Evolutionary conservation across 768 basidiomycete species (phyloP).

Genomic region (Butyriboletus loyo): DNA sequence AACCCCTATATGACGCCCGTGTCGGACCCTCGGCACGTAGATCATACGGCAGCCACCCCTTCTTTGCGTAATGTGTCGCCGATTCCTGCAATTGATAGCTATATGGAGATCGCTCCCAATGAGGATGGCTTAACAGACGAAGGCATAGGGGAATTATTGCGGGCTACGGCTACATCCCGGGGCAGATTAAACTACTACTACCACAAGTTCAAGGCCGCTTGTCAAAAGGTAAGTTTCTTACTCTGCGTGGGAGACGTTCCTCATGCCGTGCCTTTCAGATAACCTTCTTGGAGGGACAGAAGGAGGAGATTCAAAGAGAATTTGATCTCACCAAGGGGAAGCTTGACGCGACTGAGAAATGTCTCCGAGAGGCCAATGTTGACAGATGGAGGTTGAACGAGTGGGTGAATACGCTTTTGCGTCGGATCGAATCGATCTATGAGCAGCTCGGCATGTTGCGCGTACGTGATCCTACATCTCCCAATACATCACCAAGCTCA

Average conservation of each 20-base stretch:
- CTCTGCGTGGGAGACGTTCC: not conserved
- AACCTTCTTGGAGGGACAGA: conserved; percentile 15
- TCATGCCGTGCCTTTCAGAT: conserved; percentile 9
- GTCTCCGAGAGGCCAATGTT: conserved; percentile 14
- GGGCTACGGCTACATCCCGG: conserved; percentile 14
- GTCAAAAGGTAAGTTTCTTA: conserved; percentile 8
- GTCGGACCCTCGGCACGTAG: conserved; percentile 19
- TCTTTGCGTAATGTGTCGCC: conserved; percentile 3
- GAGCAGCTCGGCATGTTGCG: conserved; percentile 8
- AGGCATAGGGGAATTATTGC: conserved; percentile 7
- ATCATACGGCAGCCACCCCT: not conserved
- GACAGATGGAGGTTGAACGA: conserved; percentile 11
- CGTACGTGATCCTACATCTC: conserved; percentile 2
- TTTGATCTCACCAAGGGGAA: conserved; percentile 11
- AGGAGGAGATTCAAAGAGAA: conserved; percentile 13
- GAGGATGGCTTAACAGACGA: not conserved
- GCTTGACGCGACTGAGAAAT: conserved; percentile 19
- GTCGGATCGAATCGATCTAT: conserved; percentile 9
- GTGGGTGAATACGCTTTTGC: conserved; percentile 10
- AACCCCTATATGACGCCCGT: conserved; percentile 28
- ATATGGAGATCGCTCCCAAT: not conserved
- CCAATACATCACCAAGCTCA: not conserved
- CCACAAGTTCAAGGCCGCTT: conserved; percentile 7
- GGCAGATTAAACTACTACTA: conserved; percentile 14
- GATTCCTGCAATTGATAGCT: not conserved